Percentiles rank a stretch among this genome's conserved stretches.
phyloP scores from a whole-genome alignment of 768 basidiomycete genomes.

The Tricholoma terreum region DNA sequence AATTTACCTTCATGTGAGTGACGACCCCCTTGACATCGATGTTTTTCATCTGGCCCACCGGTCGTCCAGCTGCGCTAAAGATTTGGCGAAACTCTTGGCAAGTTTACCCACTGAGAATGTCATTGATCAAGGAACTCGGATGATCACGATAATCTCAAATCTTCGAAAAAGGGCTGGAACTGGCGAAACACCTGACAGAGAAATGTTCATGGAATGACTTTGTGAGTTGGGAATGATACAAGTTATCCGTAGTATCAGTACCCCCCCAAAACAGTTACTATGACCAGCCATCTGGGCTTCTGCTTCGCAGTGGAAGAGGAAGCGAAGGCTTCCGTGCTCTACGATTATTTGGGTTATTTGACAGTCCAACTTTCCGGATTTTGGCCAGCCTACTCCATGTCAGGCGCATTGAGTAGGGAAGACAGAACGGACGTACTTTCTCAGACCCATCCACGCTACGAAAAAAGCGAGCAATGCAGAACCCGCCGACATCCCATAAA shows the following conservation, averaged over 20 bases:
- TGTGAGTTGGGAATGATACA: background rate
- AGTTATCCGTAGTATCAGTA: conserved; percentile 6
- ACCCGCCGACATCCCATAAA: conserved; percentile 58
- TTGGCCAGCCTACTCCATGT: conserved; percentile 34
- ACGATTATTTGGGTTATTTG: conserved; percentile 29
- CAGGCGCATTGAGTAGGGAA: conserved; percentile 9
- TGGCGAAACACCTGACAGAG: background rate
- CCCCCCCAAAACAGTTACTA: conserved; percentile 15
- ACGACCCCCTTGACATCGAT: too few species aligned
- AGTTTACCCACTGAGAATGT: too few species aligned
- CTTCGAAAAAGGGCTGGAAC: background rate
- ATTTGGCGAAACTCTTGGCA: too few species aligned
- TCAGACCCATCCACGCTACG: conserved; percentile 64
- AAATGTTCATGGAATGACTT: too few species aligned
- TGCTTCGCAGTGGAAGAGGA: conserved; percentile 44
- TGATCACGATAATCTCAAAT: background rate
- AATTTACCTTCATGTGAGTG: too few species aligned
- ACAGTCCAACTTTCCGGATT: conserved; percentile 47
- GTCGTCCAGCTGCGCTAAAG: too few species aligned
- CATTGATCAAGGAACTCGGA: background rate
- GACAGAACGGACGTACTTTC: conserved; percentile 42
- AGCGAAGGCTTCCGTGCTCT: conserved; percentile 36
- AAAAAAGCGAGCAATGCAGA: conserved; percentile 58
- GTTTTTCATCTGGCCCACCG: too few species aligned
- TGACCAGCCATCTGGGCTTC: conserved; percentile 41